Conservation (phyloP, 148 eudicot species). For the Amaranthus palmeri region DNA sequence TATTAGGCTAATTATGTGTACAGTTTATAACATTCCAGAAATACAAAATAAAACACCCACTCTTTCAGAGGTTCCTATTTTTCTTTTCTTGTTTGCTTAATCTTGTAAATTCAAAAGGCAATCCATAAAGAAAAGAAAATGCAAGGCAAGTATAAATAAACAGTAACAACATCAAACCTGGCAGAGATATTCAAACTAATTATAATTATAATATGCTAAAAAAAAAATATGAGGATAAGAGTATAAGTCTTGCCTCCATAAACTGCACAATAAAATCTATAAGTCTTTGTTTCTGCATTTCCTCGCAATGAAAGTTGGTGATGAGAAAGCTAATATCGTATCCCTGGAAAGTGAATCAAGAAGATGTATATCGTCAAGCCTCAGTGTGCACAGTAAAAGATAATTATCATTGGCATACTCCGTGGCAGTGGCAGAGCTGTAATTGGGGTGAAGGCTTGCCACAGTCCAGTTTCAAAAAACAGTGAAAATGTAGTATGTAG, state of each 20-base stretch:
- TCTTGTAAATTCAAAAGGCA: no score
- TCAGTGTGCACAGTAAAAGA: not conserved
- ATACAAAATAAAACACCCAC: no score
- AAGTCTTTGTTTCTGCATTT: slow-evolving; percentile 89
- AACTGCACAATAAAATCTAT: slow-evolving; percentile 97
- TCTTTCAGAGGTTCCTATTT: not conserved
- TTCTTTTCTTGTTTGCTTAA: not conserved
- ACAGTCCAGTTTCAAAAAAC: no score
- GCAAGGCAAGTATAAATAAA: no score
- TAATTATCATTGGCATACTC: not conserved
- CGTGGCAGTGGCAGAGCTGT: no score
- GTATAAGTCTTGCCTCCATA: slow-evolving; percentile 72
- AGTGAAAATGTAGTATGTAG: no score
- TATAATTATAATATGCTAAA: not conserved
- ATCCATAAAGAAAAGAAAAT: no score
- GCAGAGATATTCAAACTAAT: not conserved
- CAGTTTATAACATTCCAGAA: no score
- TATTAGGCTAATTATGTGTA: no score
- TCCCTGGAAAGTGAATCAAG: slow-evolving; percentile 55
- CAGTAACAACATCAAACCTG: not conserved
- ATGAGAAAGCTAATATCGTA: slow-evolving; percentile 97
- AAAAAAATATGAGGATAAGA: not conserved
- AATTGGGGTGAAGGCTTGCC: no score
- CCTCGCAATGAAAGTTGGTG: slow-evolving; percentile 97
- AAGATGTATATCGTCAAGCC: slow-evolving; percentile 8